Percentiles rank a stretch among this genome's conserved stretches.
Conservation (phyloP, 1,284 basidiomycete species). For the Dichomitus squalens region DNA sequence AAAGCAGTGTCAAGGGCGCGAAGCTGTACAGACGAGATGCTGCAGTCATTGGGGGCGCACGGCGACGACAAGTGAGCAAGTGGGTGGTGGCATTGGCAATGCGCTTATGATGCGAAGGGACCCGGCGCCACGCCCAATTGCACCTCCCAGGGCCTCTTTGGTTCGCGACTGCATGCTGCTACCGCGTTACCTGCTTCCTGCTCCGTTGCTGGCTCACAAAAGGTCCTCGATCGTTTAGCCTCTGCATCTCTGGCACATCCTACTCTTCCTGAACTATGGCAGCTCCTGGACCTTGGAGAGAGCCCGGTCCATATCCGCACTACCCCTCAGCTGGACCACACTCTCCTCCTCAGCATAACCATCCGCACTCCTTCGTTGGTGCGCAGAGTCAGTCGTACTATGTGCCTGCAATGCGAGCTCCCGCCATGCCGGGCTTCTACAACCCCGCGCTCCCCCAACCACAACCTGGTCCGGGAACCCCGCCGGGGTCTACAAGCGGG, state of each 20-base stretch:
- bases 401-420: background rate
- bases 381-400: conserved; percentile 8
- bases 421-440: conserved; percentile 29
- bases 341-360: conserved; percentile 6
- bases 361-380: conserved; percentile 11
- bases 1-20: background rate
- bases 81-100: background rate
- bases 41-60: background rate
- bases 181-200: conserved; percentile 2
- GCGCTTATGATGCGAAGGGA: no score
- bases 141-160: background rate
- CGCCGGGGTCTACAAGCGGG: background rate
- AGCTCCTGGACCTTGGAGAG: conserved; percentile 20
- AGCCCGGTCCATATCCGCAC: conserved; percentile 15
- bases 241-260: background rate
- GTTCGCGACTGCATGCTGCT: conserved; percentile 9
- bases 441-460: conserved; percentile 25
- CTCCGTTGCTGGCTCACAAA: background rate
- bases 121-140: conserved; percentile 18
- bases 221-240: background rate
- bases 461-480: background rate
- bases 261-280: conserved; percentile 12
- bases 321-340: conserved; percentile 8
- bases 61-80: background rate
- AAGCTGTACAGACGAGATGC: no score